Evolutionary conservation across 345 rosid species (phyloP).

Genomic region (Litchi chinensis): DNA sequence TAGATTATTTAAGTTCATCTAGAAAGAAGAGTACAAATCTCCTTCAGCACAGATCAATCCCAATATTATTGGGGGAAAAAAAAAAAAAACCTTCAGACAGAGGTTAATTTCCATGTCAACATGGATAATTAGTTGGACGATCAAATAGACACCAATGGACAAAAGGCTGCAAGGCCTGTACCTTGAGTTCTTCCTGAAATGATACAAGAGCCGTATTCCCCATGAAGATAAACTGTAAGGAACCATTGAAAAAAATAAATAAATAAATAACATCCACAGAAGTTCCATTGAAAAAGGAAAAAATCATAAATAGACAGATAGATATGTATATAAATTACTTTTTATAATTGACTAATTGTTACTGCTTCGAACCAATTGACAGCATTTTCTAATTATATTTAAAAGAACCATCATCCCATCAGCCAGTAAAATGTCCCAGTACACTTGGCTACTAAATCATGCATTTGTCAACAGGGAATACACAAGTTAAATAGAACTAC

Average conservation of each 20-base stretch:
- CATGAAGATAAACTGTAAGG: conserved; percentile 60
- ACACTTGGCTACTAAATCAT: not conserved
- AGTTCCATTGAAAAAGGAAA: conserved; percentile 15
- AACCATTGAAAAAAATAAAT: conserved; percentile 12
- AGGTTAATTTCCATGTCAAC: not conserved
- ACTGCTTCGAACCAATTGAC: conserved; percentile 1
- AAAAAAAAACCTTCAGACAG: not conserved
- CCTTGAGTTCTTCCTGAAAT: conserved; percentile 50
- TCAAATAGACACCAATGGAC: not conserved
- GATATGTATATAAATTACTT: conserved; percentile 10
- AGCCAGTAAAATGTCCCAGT: not conserved
- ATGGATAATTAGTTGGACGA: not conserved
- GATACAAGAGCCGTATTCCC: conserved; percentile 39
- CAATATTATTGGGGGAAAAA: not conserved
- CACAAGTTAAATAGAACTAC: conserved; percentile 15
- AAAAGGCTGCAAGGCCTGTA: conserved; percentile 22
- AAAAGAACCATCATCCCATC: conserved; percentile 7
- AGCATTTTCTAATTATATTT: conserved; percentile 4
- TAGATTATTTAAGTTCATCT: conserved; percentile 8
- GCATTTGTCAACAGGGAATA: not conserved
- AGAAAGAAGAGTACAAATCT: not conserved
- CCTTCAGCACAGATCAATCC: not conserved
- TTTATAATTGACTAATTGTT: conserved; percentile 14
- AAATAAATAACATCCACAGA: conserved; percentile 5
- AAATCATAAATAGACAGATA: not conserved